phyloP scores from a whole-genome alignment of 305 asterid genomes.

The Fraxinus floribunda region DNA sequence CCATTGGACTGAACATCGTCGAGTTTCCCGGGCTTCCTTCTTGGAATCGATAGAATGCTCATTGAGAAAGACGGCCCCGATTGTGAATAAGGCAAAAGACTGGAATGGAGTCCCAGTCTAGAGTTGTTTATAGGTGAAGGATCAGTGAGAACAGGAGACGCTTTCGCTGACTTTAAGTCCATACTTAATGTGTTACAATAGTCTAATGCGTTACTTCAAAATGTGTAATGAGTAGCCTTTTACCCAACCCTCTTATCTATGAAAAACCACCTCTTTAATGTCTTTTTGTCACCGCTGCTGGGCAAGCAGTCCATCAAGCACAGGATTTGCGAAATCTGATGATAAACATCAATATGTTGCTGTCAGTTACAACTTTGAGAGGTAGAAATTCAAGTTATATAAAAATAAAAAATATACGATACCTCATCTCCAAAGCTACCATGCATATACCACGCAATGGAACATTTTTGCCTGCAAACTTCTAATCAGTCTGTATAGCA shows the following conservation, averaged over 20 bases:
- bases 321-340: slow-evolving; percentile 36
- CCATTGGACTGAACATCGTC: slow-evolving; percentile 79
- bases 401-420: not conserved
- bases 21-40: slow-evolving; percentile 65
- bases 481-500: not conserved
- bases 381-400: not conserved
- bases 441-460: slow-evolving; percentile 8
- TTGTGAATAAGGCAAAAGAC: slow-evolving; percentile 48
- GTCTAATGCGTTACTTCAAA: not conserved
- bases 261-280: slow-evolving; percentile 54
- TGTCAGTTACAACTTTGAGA: not conserved
- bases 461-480: slow-evolving; percentile 13
- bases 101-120: slow-evolving; percentile 56
- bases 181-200: slow-evolving; percentile 26
- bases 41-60: slow-evolving; percentile 39
- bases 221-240: not conserved
- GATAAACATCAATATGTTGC: not conserved
- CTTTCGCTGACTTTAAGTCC: slow-evolving; percentile 67
- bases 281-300: slow-evolving; percentile 37
- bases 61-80: not conserved
- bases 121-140: slow-evolving; percentile 64
- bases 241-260: slow-evolving; percentile 50
- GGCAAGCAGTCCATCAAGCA: slow-evolving; percentile 46
- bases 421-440: slow-evolving; percentile 42
- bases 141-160: slow-evolving; percentile 67